phyloP scores from a whole-genome alignment of 2,329 filamentous ascomycete genomes.

The Calonectria pseudoreteaudii region DNA sequence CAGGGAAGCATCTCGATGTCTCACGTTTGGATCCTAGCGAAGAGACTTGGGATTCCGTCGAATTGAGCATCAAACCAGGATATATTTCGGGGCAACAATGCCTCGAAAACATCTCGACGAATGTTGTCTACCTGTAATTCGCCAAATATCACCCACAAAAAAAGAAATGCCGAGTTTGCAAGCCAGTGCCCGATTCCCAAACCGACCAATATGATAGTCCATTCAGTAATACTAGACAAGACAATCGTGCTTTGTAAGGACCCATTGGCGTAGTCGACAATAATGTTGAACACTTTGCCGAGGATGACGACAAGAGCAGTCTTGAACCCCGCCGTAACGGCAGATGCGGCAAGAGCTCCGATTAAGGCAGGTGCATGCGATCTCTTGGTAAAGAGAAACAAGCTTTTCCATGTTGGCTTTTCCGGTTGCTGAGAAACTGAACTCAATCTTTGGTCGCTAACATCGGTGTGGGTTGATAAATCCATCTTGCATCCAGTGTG shows the following conservation, averaged over 20 bases:
- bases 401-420: constrained; percentile 52
- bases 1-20: constrained; percentile 39
- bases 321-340: constrained; percentile 70
- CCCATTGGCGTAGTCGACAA: constrained; percentile 74
- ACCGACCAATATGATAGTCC: constrained; percentile 71
- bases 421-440: constrained; percentile 3
- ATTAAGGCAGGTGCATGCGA: constrained; percentile 67
- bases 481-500: constrained; percentile 22
- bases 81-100: constrained; percentile 78
- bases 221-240: constrained; percentile 65
- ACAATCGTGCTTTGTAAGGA: constrained; percentile 62
- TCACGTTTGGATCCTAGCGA: constrained; percentile 80
- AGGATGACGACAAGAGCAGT: constrained; percentile 77
- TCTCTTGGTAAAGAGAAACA: constrained; percentile 80
- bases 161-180: constrained; percentile 74
- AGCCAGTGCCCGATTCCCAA: constrained; percentile 77
- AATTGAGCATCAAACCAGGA: constrained; percentile 83
- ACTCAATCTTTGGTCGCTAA: neutral
- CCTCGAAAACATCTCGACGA: constrained; percentile 73
- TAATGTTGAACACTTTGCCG: constrained; percentile 79
- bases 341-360: constrained; percentile 66
- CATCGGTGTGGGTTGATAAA: neutral
- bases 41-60: constrained; percentile 78
- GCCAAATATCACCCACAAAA: constrained; percentile 81
- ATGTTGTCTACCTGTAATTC: constrained; percentile 80